Conservation (phyloP, 805 yeast genomes). For the Ogataea allantospora region DNA sequence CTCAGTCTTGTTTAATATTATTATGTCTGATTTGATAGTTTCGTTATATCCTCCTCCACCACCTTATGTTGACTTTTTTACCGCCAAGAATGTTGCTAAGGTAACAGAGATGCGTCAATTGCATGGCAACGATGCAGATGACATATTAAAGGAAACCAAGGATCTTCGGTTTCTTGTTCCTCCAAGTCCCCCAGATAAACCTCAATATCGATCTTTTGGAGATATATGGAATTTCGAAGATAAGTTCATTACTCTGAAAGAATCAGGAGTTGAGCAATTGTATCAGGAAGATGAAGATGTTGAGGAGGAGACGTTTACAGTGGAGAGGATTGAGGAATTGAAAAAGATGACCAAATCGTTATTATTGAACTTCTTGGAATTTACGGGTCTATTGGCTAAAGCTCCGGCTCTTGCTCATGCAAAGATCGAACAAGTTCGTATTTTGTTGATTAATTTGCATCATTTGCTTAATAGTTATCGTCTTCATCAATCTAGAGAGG, state of each 20-base stretch:
- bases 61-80: conserved; percentile 70
- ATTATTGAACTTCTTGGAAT: conserved; percentile 74
- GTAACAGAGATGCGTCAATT: conserved; percentile 30
- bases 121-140: conserved; percentile 23
- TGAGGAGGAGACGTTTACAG: conserved; percentile 40
- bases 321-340: conserved; percentile 65
- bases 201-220: conserved; percentile 83
- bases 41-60: conserved; percentile 96
- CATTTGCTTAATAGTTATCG: conserved; percentile 89
- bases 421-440: conserved; percentile 76
- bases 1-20: not conserved
- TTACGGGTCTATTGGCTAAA: conserved; percentile 71
- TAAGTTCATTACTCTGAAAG: conserved; percentile 69
- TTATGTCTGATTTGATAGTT: conserved; percentile 36
- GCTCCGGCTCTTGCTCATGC: conserved; percentile 60
- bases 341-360: conserved; percentile 78
- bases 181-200: conserved; percentile 59
- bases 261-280: conserved; percentile 75
- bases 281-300: conserved; percentile 41
- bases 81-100: conserved; percentile 59
- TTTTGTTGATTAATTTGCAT: conserved; percentile 83
- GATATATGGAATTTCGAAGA: conserved; percentile 84
- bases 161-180: conserved; percentile 61
- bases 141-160: conserved; percentile 23
- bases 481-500: conserved; percentile 93